Conservation (phyloP, 2,329 filamentous ascomycete species). For the Orbilia blumenaviensis region DNA sequence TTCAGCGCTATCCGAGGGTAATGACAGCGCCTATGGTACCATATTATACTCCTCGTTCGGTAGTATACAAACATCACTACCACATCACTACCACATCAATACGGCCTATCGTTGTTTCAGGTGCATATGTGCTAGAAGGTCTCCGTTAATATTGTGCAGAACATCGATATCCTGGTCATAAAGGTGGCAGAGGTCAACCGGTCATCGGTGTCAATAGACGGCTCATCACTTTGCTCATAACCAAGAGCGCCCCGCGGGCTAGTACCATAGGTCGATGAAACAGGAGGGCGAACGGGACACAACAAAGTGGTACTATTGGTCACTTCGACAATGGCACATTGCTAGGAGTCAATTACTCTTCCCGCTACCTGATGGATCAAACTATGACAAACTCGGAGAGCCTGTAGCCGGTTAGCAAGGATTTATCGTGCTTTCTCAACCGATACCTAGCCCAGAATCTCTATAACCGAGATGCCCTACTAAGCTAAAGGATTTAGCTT, state of each 20-base stretch:
- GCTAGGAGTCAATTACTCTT: neutral
- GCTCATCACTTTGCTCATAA: neutral
- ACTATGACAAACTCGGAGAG: neutral
- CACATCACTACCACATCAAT: neutral
- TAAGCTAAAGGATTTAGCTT: neutral
- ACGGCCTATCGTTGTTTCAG: neutral
- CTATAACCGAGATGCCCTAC: neutral
- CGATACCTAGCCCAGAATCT: neutral
- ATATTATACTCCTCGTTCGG: neutral
- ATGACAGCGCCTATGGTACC: neutral
- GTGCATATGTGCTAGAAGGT: neutral
- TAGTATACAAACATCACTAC: no score
- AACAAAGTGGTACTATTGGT: neutral
- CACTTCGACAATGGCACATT: neutral
- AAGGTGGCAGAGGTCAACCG: neutral
- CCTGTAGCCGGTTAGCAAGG: neutral
- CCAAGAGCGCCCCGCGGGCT: neutral
- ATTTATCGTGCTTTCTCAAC: neutral
- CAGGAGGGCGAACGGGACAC: neutral
- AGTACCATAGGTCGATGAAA: neutral
- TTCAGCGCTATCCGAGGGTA: neutral
- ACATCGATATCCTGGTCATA: neutral
- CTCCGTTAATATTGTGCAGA: neutral
- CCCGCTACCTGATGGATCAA: neutral
- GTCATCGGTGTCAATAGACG: neutral